These are phyloP conservation scores for Cavenderia fasciculata DNA, from an alignment of 78 protist species.

Conservation along the genomic window DNA sequence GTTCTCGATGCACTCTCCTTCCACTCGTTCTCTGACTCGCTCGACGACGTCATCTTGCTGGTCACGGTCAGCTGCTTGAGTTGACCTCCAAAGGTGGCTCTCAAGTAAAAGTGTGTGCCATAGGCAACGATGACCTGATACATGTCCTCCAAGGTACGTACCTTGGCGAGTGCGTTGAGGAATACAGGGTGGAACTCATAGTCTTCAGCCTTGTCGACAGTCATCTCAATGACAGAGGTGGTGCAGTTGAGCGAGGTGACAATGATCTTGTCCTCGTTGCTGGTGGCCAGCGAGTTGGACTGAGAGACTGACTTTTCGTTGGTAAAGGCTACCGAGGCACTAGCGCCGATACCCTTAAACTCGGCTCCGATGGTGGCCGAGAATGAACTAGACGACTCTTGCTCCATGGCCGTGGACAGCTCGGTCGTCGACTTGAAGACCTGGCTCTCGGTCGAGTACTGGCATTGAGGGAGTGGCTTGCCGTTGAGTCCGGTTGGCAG, in stretches of 20 bases:
- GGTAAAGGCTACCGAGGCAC: neutral
- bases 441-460: neutral
- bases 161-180: neutral
- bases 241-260: neutral
- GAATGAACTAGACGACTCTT: neutral
- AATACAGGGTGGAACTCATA: constrained; percentile 1
- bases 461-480: neutral
- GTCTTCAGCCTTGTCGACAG: neutral
- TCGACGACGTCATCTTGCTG: neutral
- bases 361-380: neutral
- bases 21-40: neutral
- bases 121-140: neutral
- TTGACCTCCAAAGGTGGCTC: neutral
- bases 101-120: neutral
- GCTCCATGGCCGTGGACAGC: neutral
- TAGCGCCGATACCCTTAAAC: neutral
- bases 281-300: neutral
- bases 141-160: neutral
- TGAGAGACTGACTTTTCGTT: neutral
- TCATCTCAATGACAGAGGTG: neutral
- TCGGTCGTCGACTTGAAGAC: neutral
- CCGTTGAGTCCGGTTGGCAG: neutral
- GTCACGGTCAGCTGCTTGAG: neutral
- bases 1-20: neutral
- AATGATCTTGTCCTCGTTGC: neutral